Evolutionary conservation across 1,284 basidiomycete genomes (phyloP), one percentile per base, ranked within the genome.

Genomic region (Papiliotrema flavescens): DNA sequence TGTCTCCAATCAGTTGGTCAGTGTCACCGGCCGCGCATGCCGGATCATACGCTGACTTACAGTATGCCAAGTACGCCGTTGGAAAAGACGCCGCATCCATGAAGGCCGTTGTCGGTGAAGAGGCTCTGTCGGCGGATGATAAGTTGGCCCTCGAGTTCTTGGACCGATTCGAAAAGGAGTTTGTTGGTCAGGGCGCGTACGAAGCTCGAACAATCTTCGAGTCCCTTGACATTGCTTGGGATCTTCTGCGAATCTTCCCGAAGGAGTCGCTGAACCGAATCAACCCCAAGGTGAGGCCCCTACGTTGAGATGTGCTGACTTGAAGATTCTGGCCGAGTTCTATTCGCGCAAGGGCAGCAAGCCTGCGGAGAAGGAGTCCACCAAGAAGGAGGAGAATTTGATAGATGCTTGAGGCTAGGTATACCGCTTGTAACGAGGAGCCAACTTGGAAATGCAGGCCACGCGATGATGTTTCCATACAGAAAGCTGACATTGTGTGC

Each of bases 91-190:
- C 96, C 32, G 93, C 95, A 1, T 84, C 94, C 3, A 98, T 99
- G 96, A 98, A 98, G 79, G 96, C 96, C 53, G 96, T 98, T 46
- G 96, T 99, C 47, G 96, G 96, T 73, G 96, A 98, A 77, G 96
- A 98, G 76, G 95, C 96, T 6, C 79, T 98, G 63, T 92, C 89
- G 34, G 80, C 85, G 0, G 95, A 98, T 76, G 95, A 98, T 76
- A 95, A 94, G 78, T 81, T 93, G 46, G 66, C 92, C 4, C 79
- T 95, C 51, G 91, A 94, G 75, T 95, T 96, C 81, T 78, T 95
- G 65, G 90, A 91, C 76, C 90, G 92, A 76, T 96, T 97, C 77
- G 93, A 97, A 79, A 86, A 85, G 59, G 86, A 92, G 69, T 97
- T 96, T 75, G 92, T 97, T 47, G 89, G 89, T 49, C 93, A 97